These are phyloP conservation scores for Xylaria sp. DNA, from an alignment of 495 filamentous ascomycete species.

Conservation along the genomic window DNA sequence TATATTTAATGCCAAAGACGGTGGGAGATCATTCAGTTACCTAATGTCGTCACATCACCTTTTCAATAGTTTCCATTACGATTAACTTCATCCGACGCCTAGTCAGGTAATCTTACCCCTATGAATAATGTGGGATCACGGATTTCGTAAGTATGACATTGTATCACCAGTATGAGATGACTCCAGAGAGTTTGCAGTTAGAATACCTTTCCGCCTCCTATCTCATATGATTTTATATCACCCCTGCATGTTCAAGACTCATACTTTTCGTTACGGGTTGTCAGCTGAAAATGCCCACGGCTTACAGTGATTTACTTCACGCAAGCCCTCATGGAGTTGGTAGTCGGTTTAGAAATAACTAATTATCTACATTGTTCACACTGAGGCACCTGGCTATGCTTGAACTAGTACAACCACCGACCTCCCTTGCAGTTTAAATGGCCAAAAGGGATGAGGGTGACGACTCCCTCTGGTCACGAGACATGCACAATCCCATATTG, in stretches of 20 bases:
- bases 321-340: neutral
- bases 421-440: neutral
- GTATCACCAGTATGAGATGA: neutral
- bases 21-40: too few species aligned
- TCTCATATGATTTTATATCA: neutral
- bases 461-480: neutral
- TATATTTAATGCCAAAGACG: too few species aligned
- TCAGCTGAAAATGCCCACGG: too few species aligned
- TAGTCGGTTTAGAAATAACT: neutral
- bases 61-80: too few species aligned
- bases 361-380: neutral
- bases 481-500: neutral
- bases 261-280: neutral
- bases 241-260: neutral
- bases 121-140: too few species aligned
- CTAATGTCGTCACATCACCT: too few species aligned
- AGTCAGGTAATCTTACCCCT: too few species aligned
- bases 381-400: neutral
- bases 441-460: neutral
- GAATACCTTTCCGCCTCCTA: neutral
- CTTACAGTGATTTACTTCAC: neutral
- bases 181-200: neutral
- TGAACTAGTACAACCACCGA: neutral
- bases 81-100: neutral
- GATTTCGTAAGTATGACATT: too few species aligned